These are phyloP conservation scores for Ploettnerulaceae sp. DNA, from an alignment of 2,329 filamentous ascomycete species.

Conservation along the genomic window DNA sequence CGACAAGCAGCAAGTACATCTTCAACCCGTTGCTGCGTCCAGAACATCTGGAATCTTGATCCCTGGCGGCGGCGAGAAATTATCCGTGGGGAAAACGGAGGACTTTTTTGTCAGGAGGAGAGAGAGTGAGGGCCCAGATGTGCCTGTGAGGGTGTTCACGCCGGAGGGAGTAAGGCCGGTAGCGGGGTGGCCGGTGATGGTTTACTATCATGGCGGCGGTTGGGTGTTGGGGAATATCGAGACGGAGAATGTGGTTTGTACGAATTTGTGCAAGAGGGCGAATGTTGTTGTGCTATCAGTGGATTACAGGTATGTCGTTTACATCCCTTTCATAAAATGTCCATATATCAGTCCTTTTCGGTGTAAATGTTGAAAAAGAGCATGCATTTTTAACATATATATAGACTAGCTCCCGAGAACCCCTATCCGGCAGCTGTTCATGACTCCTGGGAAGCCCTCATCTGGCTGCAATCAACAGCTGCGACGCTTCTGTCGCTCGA, in stretches of 20 bases:
- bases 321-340: neutral
- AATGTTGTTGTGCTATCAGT: constrained; percentile 50
- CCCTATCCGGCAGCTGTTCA: constrained; percentile 53
- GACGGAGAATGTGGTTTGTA: constrained; percentile 52
- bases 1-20: constrained; percentile 43
- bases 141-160: constrained; percentile 47
- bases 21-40: constrained; percentile 48
- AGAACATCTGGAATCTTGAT: constrained; percentile 48
- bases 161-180: constrained; percentile 41
- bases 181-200: constrained; percentile 49
- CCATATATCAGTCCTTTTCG: neutral
- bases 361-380: neutral
- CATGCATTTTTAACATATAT: too few species aligned
- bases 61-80: constrained; percentile 45
- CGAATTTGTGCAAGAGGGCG: constrained; percentile 47
- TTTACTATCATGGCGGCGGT: constrained; percentile 55
- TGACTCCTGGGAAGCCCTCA: constrained; percentile 51
- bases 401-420: constrained; percentile 50
- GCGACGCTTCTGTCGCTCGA: constrained; percentile 37
- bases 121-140: constrained; percentile 41
- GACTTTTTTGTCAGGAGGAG: constrained; percentile 30
- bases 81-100: constrained; percentile 37
- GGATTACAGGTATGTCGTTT: constrained; percentile 45
- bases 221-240: constrained; percentile 55
- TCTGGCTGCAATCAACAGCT: constrained; percentile 38